A percentile compares a stretch with the other conserved stretches of the same genome.
Evolutionary conservation across 257 asterid genomes (phyloP).

Genomic region (Lithospermum erythrorhizon): DNA sequence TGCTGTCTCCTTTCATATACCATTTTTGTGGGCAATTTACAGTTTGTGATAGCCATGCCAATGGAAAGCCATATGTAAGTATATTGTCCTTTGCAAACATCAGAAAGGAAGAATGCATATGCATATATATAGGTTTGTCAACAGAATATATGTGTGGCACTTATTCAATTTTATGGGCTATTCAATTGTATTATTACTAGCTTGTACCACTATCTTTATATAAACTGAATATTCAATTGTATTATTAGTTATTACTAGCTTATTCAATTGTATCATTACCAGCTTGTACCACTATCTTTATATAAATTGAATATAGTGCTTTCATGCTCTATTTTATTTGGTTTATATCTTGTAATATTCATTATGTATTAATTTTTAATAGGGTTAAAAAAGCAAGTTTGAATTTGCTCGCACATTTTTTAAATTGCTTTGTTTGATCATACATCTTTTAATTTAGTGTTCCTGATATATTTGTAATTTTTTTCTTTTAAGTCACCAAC

Average conservation of each 20-base stretch:
- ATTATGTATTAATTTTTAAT: too few species aligned
- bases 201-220: background rate
- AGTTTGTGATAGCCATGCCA: conserved; percentile 1
- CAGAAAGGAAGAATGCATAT: conserved; percentile 2
- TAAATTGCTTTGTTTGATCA: too few species aligned
- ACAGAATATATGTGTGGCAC: background rate
- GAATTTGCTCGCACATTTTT: too few species aligned
- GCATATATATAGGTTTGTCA: background rate
- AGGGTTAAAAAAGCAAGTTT: too few species aligned
- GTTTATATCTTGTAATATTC: background rate
- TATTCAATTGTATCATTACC: background rate
- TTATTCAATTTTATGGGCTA: background rate
- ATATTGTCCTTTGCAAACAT: conserved; percentile 11
- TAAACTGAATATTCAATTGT: background rate
- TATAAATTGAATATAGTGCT: background rate
- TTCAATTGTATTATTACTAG: background rate
- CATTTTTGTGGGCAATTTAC: conserved; percentile 30
- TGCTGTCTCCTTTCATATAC: conserved; percentile 12
- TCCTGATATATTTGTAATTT: too few species aligned
- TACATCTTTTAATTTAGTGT: too few species aligned
- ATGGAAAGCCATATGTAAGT: conserved; percentile 3
- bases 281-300: background rate
- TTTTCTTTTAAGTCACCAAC: too few species aligned
- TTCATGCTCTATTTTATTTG: background rate
- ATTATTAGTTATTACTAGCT: too few species aligned